Percentiles rank a stretch among this genome's conserved stretches.
These are phyloP conservation scores for Metschnikowia hibisci DNA, from an alignment of 805 yeast genomes.

Conservation along the genomic window DNA sequence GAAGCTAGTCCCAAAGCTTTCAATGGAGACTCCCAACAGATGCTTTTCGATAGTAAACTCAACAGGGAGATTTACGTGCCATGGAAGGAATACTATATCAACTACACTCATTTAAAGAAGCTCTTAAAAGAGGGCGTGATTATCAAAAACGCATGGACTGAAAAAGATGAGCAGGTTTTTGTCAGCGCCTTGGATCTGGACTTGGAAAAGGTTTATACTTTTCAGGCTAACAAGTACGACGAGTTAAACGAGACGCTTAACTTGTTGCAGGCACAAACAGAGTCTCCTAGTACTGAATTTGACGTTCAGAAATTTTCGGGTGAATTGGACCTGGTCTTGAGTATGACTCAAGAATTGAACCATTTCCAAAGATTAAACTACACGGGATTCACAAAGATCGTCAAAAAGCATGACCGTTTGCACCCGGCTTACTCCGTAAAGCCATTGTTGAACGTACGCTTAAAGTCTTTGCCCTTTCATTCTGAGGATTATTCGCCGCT, in stretches of 20 bases:
- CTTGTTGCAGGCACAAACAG: slow-evolving; percentile 56
- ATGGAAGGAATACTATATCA: slow-evolving; percentile 74
- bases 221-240: slow-evolving; percentile 65
- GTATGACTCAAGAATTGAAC: slow-evolving; percentile 79
- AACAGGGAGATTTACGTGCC: slow-evolving; percentile 81
- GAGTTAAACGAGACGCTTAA: slow-evolving; percentile 63
- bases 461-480: slow-evolving; percentile 85
- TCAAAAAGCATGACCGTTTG: slow-evolving; percentile 90
- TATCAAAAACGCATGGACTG: slow-evolving; percentile 52
- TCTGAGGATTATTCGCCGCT: slow-evolving; percentile 93
- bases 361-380: slow-evolving; percentile 87
- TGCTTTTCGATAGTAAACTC: slow-evolving; percentile 85
- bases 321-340: slow-evolving; percentile 68
- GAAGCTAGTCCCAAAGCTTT: not conserved
- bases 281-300: slow-evolving; percentile 35
- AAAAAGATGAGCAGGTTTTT: slow-evolving; percentile 66
- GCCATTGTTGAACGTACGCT: slow-evolving; percentile 82
- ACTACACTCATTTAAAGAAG: slow-evolving; percentile 62
- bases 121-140: slow-evolving; percentile 65
- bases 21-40: slow-evolving; percentile 23
- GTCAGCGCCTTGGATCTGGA: slow-evolving; percentile 65
- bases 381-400: slow-evolving; percentile 92
- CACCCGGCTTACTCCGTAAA: slow-evolving; percentile 86
- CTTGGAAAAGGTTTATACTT: slow-evolving; percentile 71
- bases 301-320: slow-evolving; percentile 61